Conservation (phyloP, 192 early-diverging fungal genomes). For the Gonapodya sp. region DNA sequence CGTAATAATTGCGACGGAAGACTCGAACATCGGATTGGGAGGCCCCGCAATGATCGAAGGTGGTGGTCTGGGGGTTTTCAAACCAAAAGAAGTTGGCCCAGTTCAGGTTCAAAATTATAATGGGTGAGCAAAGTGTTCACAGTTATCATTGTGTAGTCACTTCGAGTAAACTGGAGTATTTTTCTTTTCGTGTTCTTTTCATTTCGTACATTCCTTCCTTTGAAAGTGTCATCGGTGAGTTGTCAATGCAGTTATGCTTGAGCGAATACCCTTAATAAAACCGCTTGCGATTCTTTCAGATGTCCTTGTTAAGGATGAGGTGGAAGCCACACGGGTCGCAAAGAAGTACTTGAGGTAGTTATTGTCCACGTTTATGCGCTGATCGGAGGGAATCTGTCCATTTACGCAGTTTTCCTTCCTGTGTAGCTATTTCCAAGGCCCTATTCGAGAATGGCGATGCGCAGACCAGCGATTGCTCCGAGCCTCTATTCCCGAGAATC, state of each 20-base stretch:
- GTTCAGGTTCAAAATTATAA: conserved; percentile 13
- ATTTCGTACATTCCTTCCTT: neutral
- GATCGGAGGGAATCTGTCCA: no score
- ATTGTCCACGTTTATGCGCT: no score
- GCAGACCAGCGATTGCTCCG: conserved; percentile 4
- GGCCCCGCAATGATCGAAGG: conserved; percentile 24
- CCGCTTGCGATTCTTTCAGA: neutral
- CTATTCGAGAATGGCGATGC: neutral
- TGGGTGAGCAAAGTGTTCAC: conserved; percentile 14
- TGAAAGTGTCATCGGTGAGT: neutral
- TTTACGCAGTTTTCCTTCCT: no score
- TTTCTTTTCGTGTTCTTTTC: neutral
- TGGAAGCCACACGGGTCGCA: neutral
- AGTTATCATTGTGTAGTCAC: no score
- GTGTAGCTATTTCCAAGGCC: conserved; percentile 7
- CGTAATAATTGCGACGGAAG: conserved; percentile 8
- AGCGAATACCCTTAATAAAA: no score
- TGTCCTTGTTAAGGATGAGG: conserved; percentile 8
- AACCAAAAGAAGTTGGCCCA: conserved; percentile 19
- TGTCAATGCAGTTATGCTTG: no score
- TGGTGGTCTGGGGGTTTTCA: conserved; percentile 17
- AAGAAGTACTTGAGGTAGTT: conserved; percentile 7
- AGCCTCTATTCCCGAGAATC: neutral
- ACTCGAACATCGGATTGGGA: conserved; percentile 16
- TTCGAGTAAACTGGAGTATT: no score